Percentiles rank a stretch among this genome's conserved stretches.
These are phyloP conservation scores for Globisporangium abappressorium DNA, from an alignment of 352 stramenopile species.

Conservation along the genomic window DNA sequence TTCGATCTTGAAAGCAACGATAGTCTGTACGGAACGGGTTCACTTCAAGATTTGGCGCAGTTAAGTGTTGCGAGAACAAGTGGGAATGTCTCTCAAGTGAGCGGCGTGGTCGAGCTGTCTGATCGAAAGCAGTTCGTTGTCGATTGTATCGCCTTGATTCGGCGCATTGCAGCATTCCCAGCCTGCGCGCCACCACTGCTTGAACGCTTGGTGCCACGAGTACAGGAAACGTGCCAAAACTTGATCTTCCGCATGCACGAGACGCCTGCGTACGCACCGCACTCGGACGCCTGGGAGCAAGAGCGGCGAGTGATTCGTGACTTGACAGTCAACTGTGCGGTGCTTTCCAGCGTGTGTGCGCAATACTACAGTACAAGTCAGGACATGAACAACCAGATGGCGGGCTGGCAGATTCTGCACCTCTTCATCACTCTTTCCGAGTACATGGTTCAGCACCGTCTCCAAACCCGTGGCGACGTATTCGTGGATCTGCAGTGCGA, in stretches of 20 bases:
- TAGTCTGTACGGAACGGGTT: slow-evolving; percentile 44
- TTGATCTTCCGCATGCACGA: slow-evolving; percentile 54
- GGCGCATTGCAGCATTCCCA: slow-evolving; percentile 61
- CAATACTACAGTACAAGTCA: slow-evolving; percentile 57
- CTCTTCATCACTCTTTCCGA: slow-evolving; percentile 61
- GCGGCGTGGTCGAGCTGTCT: slow-evolving; percentile 48
- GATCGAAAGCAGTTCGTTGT: slow-evolving; percentile 73
- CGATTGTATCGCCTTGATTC: slow-evolving; percentile 68
- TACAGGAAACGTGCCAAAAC: slow-evolving; percentile 38
- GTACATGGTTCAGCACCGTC: slow-evolving; percentile 55
- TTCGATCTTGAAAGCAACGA: slow-evolving; percentile 37
- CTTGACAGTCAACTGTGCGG: slow-evolving; percentile 50
- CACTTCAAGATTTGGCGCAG: slow-evolving; percentile 71
- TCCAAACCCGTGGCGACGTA: slow-evolving; percentile 50
- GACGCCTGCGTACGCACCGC: slow-evolving; percentile 32
- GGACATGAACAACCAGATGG: slow-evolving; percentile 56
- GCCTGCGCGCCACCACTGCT: slow-evolving; percentile 50
- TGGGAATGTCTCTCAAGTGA: slow-evolving; percentile 23
- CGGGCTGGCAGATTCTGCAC: slow-evolving; percentile 60
- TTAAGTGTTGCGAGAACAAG: slow-evolving; percentile 42
- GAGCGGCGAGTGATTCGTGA: slow-evolving; percentile 53
- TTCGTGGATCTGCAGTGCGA: slow-evolving; percentile 67
- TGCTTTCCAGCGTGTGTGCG: slow-evolving; percentile 59
- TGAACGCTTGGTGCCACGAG: slow-evolving; percentile 43
- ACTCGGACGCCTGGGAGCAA: slow-evolving; percentile 46